Evolutionary conservation across 2,329 filamentous ascomycete species (phyloP).

Genomic region (Parasarocladium wereldwijsianum): DNA sequence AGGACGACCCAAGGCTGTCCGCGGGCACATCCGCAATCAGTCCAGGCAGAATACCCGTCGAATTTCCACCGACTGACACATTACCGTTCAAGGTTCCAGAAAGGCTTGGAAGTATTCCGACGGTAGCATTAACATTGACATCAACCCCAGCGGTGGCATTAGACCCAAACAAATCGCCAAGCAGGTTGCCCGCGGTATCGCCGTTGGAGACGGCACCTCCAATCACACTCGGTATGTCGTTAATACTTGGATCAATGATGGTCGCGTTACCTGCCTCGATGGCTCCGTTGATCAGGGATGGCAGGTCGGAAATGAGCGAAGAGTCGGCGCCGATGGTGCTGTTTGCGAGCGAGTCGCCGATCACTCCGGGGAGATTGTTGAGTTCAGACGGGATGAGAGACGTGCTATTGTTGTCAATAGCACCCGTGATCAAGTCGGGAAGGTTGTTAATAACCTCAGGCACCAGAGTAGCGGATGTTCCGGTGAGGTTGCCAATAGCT

Average conservation of each 20-base stretch:
- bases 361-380: not conserved
- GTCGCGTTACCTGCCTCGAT: not conserved
- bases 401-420: not conserved
- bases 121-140: not conserved
- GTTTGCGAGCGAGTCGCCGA: conserved; percentile 2
- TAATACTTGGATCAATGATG: not conserved
- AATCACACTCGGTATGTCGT: not conserved
- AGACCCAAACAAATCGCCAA: not conserved
- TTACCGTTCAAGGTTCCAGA: conserved; percentile 2
- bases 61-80: conserved; percentile 1
- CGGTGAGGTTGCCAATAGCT: not conserved
- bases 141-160: not conserved
- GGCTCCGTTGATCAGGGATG: conserved; percentile 1
- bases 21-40: conserved; percentile 1
- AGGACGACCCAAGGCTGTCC: not conserved
- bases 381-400: conserved; percentile 2
- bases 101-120: not conserved
- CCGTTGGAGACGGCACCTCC: not conserved
- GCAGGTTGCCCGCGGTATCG: not conserved
- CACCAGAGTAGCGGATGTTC: not conserved
- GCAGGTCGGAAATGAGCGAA: not conserved
- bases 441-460: not conserved
- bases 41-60: conserved; percentile 1
- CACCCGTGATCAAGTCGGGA: conserved; percentile 1
- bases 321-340: conserved; percentile 3